Percentiles rank a stretch among this genome's conserved stretches.
These are phyloP conservation scores for Lecanicillium sp. DNA, from an alignment of 2,329 filamentous ascomycete species.

Conservation along the genomic window DNA sequence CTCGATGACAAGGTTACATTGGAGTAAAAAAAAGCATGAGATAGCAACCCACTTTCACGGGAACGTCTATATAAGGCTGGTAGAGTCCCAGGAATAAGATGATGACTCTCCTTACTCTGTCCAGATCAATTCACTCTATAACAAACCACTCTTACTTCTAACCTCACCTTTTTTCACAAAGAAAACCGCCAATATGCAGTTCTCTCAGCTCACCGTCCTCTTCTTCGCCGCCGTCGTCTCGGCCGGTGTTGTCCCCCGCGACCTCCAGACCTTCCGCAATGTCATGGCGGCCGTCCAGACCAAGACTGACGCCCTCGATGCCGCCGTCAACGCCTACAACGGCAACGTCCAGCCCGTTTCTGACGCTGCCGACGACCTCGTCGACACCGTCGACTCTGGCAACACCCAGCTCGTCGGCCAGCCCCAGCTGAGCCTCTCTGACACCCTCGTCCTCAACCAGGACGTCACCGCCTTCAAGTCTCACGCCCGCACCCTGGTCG, in stretches of 20 bases:
- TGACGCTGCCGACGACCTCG: conserved; percentile 7
- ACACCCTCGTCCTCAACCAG: conserved; percentile 11
- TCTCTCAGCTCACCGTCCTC: conserved; percentile 3
- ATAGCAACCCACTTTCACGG: too few species aligned
- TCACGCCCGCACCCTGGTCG: conserved; percentile 13
- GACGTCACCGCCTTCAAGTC: conserved; percentile 13
- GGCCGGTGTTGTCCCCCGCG: conserved; percentile 2
- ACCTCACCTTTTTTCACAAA: not conserved
- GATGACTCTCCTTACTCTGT: too few species aligned
- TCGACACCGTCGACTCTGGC: conserved; percentile 9
- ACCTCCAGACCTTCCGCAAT: not conserved
- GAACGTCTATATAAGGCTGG: too few species aligned
- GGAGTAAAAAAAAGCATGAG: too few species aligned
- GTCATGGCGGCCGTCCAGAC: conserved; percentile 11
- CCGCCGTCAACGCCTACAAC: conserved; percentile 12
- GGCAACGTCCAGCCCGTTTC: conserved; percentile 10
- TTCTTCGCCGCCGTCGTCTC: conserved; percentile 3
- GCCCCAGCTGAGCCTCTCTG: conserved; percentile 12
- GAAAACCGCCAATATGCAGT: conserved; percentile 1
- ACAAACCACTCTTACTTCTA: too few species aligned
- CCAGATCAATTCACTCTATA: too few species aligned
- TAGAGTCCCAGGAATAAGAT: too few species aligned
- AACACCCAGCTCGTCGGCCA: conserved; percentile 8
- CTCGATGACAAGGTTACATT: too few species aligned
- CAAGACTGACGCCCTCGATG: conserved; percentile 10